phyloP scores from a whole-genome alignment of 2,329 filamentous ascomycete genomes.

The Emmonsiellopsis sp. region DNA sequence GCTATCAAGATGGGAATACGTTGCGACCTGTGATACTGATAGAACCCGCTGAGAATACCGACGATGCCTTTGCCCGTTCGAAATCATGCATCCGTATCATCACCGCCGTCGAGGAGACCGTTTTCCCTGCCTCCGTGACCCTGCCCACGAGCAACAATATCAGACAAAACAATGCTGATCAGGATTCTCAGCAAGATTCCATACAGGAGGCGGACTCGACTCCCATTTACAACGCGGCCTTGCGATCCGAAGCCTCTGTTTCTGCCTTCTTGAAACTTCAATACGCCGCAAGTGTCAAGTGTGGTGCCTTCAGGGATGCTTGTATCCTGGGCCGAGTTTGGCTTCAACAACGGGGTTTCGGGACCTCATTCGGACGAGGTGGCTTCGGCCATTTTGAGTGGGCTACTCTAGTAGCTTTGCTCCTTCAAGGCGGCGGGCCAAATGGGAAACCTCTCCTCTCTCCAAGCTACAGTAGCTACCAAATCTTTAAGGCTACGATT shows the following conservation, averaged over 20 bases:
- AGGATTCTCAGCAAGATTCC: conserved; percentile 30
- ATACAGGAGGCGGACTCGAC: conserved; percentile 40
- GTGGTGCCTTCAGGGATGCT: conserved; percentile 67
- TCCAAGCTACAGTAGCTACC: conserved; percentile 74
- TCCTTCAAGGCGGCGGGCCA: conserved; percentile 67
- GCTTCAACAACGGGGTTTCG: conserved; percentile 80
- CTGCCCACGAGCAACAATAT: conserved; percentile 61
- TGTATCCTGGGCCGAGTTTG: conserved; percentile 80
- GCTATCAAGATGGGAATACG: conserved; percentile 60
- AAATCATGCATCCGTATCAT: conserved; percentile 64
- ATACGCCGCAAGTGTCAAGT: conserved; percentile 58
- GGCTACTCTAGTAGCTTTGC: conserved; percentile 66
- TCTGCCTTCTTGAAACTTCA: conserved; percentile 67
- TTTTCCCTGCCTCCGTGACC: conserved; percentile 65
- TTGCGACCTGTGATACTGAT: conserved; percentile 61
- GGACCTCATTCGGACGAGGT: conserved; percentile 57
- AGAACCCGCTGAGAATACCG: conserved; percentile 20
- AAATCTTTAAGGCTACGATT: conserved; percentile 89
- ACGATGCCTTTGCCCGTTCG: conserved; percentile 29
- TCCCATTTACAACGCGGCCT: conserved; percentile 78
- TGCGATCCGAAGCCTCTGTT: conserved; percentile 68
- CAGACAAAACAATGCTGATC: conserved; percentile 41
- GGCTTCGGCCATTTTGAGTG: conserved; percentile 94
- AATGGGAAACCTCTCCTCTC: conserved; percentile 65
- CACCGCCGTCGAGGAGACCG: conserved; percentile 57